Evolutionary conservation across 2,329 filamentous ascomycete species (phyloP), one percentile per base, ranked within the genome.

Genomic region (Fusarium sp.): DNA sequence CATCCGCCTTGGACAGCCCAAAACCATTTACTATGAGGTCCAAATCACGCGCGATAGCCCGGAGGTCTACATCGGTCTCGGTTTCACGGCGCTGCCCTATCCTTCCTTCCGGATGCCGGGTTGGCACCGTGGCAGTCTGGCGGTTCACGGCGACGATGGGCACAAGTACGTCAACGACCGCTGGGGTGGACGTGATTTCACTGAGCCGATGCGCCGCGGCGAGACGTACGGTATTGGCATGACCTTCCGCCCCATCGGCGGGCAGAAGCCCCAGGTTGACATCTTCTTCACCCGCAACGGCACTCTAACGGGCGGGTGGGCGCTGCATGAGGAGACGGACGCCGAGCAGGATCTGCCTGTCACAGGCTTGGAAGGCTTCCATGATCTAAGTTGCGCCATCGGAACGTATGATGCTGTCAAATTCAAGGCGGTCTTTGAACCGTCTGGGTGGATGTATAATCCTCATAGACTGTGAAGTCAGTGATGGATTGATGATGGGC

Each of bases 91-190:
- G 2, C 89, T 92, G 57, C 94, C 94, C 9, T 96, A 95, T 79
- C 94, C 94, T 8, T 86, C 88, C 0, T 96, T 94, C 85, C 89
- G 94, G 9, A 87, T 95, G 69, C 94, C 94, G 0, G 94, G 94
- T 2, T 96, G 94, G 94, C 92, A 97, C 79, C 88, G 94, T 37
- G 94, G 89, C 20, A 92, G 90, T 72, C 79, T 95, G 15, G 94
- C 87, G 2, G 90, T 96, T n/a, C 94, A 96, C 80, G 91, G 92
- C 56, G 94, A 96, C 80, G 94, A 96, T 81, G 94, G 94, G 0
- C 88, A 92, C 76, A 89, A 89, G 80, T 97, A 93, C 80, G 87
- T 95, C 77, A 94, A 95, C 79, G 92, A 96, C 80, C 87, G 87
- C 9, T 93, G 89, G 86, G 94, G 94, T 25, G 94, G 94, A 20